Evolutionary conservation across 768 basidiomycete genomes (phyloP), one percentile per base, ranked within the genome.

Genomic region (Tricholomella constricta): DNA sequence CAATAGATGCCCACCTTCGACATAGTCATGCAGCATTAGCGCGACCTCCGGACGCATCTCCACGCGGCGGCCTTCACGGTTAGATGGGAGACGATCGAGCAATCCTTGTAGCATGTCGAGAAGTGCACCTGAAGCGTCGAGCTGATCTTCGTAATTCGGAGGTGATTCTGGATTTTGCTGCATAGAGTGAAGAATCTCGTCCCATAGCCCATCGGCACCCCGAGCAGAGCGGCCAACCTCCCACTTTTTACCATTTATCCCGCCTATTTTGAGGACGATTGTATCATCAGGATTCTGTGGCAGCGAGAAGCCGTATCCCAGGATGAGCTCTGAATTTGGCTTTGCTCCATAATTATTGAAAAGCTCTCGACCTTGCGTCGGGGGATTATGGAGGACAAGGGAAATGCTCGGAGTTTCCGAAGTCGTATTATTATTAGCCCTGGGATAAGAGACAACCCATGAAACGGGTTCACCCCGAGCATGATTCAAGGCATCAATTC

Each of bases 261-360:
- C 85, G 12, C 88, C 88, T 35, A 96, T 72, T 55, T 86, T 86
- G 29, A 97, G 79, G 1, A 89, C 76, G 60, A 95, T 88, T 0
- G 88, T 90, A 63, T 97, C 95, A 62, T 94, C 91, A 0, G 88
- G 88, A 58, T 97, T 97, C 25, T 83, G 57, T 1, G 79, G 72
- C 3, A 95, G 65, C 0, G 89, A 82, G 70, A 98, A 98, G 1
- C 96, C 95, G 63, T 97, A 98, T 5, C 91, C 93, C 4, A 98
- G 78, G 41, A 98, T 83, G 38, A 98, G 79, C 68, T 95, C 91
- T 23, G 91, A 79, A 67, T 96, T 95, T 0, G 92, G 84, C 65
- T 97, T 97, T 0, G 86, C 81, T 0, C 94, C 95, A 67, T 97
- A 97, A 66, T 96, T 96, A 72, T 94, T 96, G 72, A 87, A 84